phyloP scores from a whole-genome alignment of 208 protist genomes.

The Leishmania tropica region DNA sequence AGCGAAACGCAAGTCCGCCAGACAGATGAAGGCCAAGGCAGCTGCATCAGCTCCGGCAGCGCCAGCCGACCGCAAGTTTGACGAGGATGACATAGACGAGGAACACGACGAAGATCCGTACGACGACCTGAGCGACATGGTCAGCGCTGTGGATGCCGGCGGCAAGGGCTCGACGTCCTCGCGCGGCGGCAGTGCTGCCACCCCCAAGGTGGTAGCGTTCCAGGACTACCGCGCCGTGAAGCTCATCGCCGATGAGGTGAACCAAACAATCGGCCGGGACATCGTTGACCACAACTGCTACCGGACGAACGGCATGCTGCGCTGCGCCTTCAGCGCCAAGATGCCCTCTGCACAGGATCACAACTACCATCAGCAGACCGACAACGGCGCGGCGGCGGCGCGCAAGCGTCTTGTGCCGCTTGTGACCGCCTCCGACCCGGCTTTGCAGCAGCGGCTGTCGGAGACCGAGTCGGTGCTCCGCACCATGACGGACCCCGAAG shows the following conservation, averaged over 20 bases:
- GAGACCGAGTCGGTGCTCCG: slow-evolving; percentile 56
- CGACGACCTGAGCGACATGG: slow-evolving; percentile 47
- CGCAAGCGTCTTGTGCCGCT: slow-evolving; percentile 53
- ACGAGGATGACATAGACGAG: slow-evolving; percentile 7
- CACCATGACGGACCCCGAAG: slow-evolving; percentile 66
- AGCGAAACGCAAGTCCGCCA: not conserved
- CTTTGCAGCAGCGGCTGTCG: slow-evolving; percentile 52
- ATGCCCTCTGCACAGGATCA: slow-evolving; percentile 35
- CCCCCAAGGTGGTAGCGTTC: slow-evolving; percentile 63
- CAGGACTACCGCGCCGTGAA: slow-evolving; percentile 81
- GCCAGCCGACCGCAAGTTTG: not conserved
- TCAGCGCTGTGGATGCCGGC: slow-evolving; percentile 42
- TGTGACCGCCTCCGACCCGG: slow-evolving; percentile 41
- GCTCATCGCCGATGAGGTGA: slow-evolving; percentile 80
- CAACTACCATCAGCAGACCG: slow-evolving; percentile 15
- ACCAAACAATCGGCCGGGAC: slow-evolving; percentile 61
- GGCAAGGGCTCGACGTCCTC: slow-evolving; percentile 3
- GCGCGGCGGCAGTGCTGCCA: not conserved
- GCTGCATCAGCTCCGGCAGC: not conserved
- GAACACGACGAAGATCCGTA: slow-evolving; percentile 23
- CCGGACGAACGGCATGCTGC: slow-evolving; percentile 75
- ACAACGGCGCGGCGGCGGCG: slow-evolving; percentile 9
- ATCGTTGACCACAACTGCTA: slow-evolving; percentile 79
- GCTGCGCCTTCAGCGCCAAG: slow-evolving; percentile 78
- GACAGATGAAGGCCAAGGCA: not conserved